Base-by-base conservation (phyloP, 2,329 filamentous ascomycete genomes). In the Calonectria crousiana region DNA sequence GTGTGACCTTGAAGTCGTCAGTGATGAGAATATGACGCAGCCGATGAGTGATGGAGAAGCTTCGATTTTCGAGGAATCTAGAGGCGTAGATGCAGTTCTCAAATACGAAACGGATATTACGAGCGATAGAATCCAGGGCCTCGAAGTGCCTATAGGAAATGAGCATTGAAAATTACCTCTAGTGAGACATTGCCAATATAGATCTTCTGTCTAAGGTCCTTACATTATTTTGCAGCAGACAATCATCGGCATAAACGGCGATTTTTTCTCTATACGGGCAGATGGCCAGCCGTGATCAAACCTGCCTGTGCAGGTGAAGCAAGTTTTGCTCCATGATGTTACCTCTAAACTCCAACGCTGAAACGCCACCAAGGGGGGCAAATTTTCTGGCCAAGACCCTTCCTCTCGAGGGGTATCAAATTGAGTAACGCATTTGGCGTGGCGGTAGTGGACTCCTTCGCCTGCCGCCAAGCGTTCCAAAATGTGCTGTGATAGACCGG, bases 221-320 rank as follows among this genome's bases (percentile, higher is more conserved):
- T 60, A 60, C 53, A 60, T 60, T 60, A 8, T 26, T 60, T 60
- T 60, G 53, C 53, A 60, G 34, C 32, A 38, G 4, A 60, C 3
- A 4, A 60, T 38, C 53, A 60, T 38, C 11, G 32, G 13, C 6
- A 38, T 16, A 23, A 60, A 60, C 8, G 53, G n/a, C 10, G 53
- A 38, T n/a, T 38, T 23, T 38, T n/a, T 23, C 20, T 38, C 53
- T 6, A 38, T 8, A 3, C n/a, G 53, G 20, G 53, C 53, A 26
- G 32, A 26, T 16, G 53, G 53, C 53, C 53, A 60, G 53, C 34
- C 34, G 34, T 38, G 32, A 13, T 26, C n/a, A 20, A 60, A 60
- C 34, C 53, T 60, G n/a, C 53, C 34, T 38, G 53, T 60, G 53
- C 53, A 60, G 34, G 53, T 60, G n/a, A 60, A 60, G n/a, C 53